These are phyloP conservation scores for Ajuga chamaepitys DNA, from an alignment of 257 asterid species.

Conservation along the genomic window DNA sequence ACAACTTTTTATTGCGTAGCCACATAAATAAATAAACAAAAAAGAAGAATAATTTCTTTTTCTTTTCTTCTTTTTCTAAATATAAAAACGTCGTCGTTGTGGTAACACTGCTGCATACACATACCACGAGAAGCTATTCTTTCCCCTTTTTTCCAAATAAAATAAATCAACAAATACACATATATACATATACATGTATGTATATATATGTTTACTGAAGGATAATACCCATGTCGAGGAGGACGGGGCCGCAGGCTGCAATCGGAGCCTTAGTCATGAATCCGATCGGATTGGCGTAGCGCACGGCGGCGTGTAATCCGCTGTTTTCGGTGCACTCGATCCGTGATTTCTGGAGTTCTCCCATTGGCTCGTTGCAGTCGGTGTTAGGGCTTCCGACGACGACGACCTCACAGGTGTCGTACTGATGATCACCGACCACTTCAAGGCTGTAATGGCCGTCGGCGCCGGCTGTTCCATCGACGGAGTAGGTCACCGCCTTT, in stretches of 20 bases:
- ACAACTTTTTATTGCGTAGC: background rate
- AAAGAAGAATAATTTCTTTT: background rate
- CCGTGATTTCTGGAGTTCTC: background rate
- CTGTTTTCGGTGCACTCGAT: constrained; percentile 28
- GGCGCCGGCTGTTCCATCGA: constrained; percentile 25
- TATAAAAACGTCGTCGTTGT: background rate
- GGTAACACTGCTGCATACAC: constrained; percentile 12
- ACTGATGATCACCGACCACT: constrained; percentile 42
- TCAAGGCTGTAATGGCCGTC: constrained; percentile 29
- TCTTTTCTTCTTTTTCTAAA: background rate
- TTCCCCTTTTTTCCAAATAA: background rate
- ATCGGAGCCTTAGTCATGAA: constrained; percentile 29
- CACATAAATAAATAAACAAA: background rate
- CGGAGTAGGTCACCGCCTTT: constrained; percentile 19
- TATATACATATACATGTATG: background rate
- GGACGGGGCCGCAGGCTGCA: constrained; percentile 27
- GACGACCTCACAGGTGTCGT: constrained; percentile 35
- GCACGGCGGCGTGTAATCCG: constrained; percentile 27
- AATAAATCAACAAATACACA: background rate
- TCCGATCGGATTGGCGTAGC: constrained; percentile 48
- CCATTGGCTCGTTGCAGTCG: constrained; percentile 34
- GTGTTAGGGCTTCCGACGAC: constrained; percentile 24
- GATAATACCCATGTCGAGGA: constrained; percentile 14
- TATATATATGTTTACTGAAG: background rate
- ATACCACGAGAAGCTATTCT: constrained; percentile 4